Conservation (phyloP, 148 eudicot genomes). For the Rhododendron simsii region DNA sequence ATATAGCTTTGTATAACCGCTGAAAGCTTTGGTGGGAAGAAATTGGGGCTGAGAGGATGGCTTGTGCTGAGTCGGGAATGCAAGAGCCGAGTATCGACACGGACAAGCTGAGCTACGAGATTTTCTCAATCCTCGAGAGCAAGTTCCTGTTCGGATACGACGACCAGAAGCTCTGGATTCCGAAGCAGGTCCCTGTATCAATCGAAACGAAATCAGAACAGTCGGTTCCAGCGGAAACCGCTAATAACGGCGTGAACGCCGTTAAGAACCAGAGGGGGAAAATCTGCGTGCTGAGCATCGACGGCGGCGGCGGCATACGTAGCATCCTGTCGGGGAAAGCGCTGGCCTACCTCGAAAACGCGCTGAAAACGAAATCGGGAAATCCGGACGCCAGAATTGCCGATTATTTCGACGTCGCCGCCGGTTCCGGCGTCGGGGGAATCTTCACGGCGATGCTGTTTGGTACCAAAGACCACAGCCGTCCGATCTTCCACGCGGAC, state of each 20-base stretch:
- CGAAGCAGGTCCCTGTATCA: slow-evolving; percentile 41
- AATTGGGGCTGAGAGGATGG: background rate
- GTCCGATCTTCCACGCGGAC: slow-evolving; percentile 66
- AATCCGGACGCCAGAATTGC: slow-evolving; percentile 72
- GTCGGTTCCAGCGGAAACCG: slow-evolving; percentile 11
- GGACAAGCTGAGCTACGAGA: slow-evolving; percentile 91
- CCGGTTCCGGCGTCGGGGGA: slow-evolving; percentile 81
- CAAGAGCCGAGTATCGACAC: slow-evolving; percentile 84
- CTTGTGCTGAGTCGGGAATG: slow-evolving; percentile 28
- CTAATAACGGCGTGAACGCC: slow-evolving; percentile 25
- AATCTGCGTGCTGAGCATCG: slow-evolving; percentile 69
- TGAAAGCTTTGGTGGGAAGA: too few relatives aligned
- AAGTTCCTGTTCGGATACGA: slow-evolving; percentile 87
- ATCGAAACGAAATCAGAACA: slow-evolving; percentile 22
- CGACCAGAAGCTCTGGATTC: slow-evolving; percentile 58
- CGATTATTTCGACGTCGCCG: slow-evolving; percentile 80
- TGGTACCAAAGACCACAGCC: slow-evolving; percentile 38
- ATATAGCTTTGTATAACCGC: background rate
- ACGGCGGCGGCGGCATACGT: slow-evolving; percentile 86
- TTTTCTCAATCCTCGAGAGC: slow-evolving; percentile 77
- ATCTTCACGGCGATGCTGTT: slow-evolving; percentile 83
- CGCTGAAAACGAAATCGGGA: slow-evolving; percentile 60
- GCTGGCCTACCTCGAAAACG: slow-evolving; percentile 57
- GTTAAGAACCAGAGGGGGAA: slow-evolving; percentile 80
- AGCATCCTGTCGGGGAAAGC: slow-evolving; percentile 72